phyloP scores from a whole-genome alignment of 164 flowering plant genomes.

The Magnolia sinica region DNA sequence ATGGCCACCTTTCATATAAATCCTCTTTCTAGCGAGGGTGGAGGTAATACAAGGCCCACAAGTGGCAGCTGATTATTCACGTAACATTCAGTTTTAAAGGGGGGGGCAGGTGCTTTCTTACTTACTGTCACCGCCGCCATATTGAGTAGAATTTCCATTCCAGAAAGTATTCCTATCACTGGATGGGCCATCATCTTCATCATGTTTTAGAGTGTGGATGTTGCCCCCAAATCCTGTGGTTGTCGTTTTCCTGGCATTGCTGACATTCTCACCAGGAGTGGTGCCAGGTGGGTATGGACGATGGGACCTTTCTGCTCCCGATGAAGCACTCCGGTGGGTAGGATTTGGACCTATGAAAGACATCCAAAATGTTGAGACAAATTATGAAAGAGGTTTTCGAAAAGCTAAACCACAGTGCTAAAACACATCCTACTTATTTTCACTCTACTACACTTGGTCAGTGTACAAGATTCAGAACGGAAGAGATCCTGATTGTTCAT shows the following conservation, averaged over 20 bases:
- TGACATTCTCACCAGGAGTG: conserved; percentile 24
- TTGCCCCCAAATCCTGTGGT: conserved; percentile 55
- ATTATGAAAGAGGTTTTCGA: not conserved
- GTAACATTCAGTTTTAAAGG: not conserved
- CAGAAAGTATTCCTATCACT: conserved; percentile 65
- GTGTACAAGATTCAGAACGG: too few relatives aligned
- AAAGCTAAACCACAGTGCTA: not conserved
- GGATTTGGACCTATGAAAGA: conserved; percentile 46
- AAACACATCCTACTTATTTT: not conserved
- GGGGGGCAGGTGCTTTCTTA: not conserved
- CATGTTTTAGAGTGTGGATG: conserved; percentile 67
- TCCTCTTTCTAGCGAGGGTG: not conserved
- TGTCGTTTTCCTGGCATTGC: conserved; percentile 33
- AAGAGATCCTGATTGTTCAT: not conserved
- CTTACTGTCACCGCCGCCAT: conserved; percentile 47
- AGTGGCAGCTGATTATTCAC: not conserved
- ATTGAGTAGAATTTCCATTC: conserved; percentile 93
- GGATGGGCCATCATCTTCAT: conserved; percentile 54
- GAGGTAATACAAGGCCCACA: not conserved
- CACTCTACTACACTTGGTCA: too few relatives aligned
- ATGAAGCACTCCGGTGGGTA: conserved; percentile 25
- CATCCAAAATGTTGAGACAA: not conserved
- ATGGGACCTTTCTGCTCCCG: conserved; percentile 23
- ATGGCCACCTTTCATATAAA: too few relatives aligned
- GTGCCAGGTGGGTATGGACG: conserved; percentile 14